These are phyloP conservation scores for Melaleuca alternifolia DNA, from an alignment of 345 rosid species.

Conservation along the genomic window DNA sequence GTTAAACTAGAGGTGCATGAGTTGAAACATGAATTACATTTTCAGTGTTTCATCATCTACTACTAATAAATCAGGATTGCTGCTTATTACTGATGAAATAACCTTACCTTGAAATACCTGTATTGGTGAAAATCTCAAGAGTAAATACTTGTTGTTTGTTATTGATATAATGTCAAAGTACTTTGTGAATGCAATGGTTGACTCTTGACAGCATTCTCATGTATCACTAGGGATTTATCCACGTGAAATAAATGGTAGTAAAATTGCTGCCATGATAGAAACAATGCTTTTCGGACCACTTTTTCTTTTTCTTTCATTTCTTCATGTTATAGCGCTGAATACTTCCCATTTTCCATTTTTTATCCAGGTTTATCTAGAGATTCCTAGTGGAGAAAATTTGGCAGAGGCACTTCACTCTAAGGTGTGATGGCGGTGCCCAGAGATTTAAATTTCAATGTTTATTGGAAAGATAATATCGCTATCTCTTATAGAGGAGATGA, in stretches of 20 bases:
- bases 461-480: background rate
- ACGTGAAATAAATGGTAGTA: background rate
- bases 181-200: background rate
- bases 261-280: background rate
- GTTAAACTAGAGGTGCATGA: background rate
- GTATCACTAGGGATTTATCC: background rate
- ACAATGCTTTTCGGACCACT: background rate
- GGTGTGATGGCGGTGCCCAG: slow-evolving; percentile 19
- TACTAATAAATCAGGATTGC: background rate
- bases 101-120: background rate
- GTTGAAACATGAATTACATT: background rate
- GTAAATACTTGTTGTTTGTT: background rate
- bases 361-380: slow-evolving; percentile 81
- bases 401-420: slow-evolving; percentile 84
- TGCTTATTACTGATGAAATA: background rate
- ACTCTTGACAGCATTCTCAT: background rate
- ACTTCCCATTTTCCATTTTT: background rate
- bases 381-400: slow-evolving; percentile 60
- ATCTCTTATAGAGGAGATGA: background rate
- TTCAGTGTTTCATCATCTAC: background rate
- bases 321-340: background rate
- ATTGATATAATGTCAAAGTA: background rate
- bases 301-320: background rate
- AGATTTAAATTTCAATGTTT: background rate
- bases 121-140: background rate